Conservation (phyloP, 2,329 filamentous ascomycete genomes). For the Knufia fluminis region DNA sequence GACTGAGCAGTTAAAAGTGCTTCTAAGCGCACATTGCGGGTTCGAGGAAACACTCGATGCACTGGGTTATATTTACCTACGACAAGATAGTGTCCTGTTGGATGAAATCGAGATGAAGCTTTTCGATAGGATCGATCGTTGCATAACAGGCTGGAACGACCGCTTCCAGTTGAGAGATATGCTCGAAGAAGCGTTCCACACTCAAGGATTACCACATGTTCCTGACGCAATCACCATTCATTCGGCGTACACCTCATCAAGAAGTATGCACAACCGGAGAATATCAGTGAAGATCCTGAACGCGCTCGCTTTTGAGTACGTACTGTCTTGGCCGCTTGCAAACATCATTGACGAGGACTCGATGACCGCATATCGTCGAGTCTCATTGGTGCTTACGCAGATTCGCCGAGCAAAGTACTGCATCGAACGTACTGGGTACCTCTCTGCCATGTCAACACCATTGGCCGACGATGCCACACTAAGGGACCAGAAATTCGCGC, state of each 20-base stretch:
- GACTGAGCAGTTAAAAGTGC: slow-evolving; percentile 48
- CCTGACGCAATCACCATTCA: slow-evolving; percentile 52
- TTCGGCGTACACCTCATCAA: slow-evolving; percentile 33
- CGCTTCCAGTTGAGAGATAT: slow-evolving; percentile 71
- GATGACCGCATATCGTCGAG: slow-evolving; percentile 57
- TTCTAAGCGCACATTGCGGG: slow-evolving; percentile 55
- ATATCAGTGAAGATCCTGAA: slow-evolving; percentile 55
- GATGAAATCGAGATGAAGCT: slow-evolving; percentile 58
- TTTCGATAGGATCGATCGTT: slow-evolving; percentile 64
- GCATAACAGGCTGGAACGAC: slow-evolving; percentile 61
- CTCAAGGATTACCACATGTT: slow-evolving; percentile 44
- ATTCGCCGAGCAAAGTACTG: slow-evolving; percentile 60
- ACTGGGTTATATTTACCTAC: slow-evolving; percentile 65
- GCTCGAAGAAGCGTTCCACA: slow-evolving; percentile 60
- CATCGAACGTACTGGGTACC: slow-evolving; percentile 46
- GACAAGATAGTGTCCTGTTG: slow-evolving; percentile 61
- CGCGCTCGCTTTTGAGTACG: slow-evolving; percentile 57
- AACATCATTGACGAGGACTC: slow-evolving; percentile 64
- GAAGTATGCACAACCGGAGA: slow-evolving; percentile 40
- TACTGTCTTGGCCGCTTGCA: slow-evolving; percentile 54
- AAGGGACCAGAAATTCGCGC: slow-evolving; percentile 13
- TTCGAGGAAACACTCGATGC: slow-evolving; percentile 52
- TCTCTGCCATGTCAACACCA: slow-evolving; percentile 28
- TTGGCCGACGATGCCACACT: slow-evolving; percentile 17
- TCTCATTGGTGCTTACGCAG: slow-evolving; percentile 71